These are phyloP conservation scores for Xylaria longipes DNA, from an alignment of 495 filamentous ascomycete species.

Conservation along the genomic window DNA sequence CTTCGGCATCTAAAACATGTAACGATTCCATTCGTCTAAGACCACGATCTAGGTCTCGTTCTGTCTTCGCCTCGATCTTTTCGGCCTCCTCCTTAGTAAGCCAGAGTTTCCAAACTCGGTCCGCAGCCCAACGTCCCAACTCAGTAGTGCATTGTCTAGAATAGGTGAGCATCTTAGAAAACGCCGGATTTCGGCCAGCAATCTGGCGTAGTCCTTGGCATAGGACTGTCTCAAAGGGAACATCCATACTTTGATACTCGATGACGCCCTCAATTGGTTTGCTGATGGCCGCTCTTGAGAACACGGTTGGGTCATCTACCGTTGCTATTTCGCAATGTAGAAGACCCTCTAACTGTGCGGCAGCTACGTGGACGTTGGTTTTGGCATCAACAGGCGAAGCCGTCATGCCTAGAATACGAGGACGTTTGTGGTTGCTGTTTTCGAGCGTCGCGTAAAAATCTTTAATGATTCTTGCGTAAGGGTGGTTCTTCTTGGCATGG, in stretches of 20 bases:
- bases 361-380: constrained; percentile 70
- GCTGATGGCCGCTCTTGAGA: constrained; percentile 57
- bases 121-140: constrained; percentile 86
- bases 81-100: constrained; percentile 68
- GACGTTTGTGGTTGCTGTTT: constrained; percentile 54
- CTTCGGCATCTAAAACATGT: constrained; percentile 48
- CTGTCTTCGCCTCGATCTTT: constrained; percentile 65
- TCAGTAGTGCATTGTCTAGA: constrained; percentile 66
- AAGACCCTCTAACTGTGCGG: constrained; percentile 77
- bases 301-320: constrained; percentile 66
- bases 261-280: constrained; percentile 47
- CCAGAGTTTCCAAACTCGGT: constrained; percentile 78
- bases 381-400: constrained; percentile 94
- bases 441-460: constrained; percentile 70
- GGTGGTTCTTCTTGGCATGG: constrained; percentile 93
- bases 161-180: constrained; percentile 66
- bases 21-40: constrained; percentile 37
- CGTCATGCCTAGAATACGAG: constrained; percentile 95
- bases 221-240: constrained; percentile 68
- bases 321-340: constrained; percentile 86
- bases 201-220: constrained; percentile 59
- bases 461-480: constrained; percentile 90
- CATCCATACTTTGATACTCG: constrained; percentile 58
- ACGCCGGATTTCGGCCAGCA: constrained; percentile 62
- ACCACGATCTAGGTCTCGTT: constrained; percentile 56